These are phyloP conservation scores for Breynia disticha DNA, from an alignment of 441 rosid species.

Conservation along the genomic window DNA sequence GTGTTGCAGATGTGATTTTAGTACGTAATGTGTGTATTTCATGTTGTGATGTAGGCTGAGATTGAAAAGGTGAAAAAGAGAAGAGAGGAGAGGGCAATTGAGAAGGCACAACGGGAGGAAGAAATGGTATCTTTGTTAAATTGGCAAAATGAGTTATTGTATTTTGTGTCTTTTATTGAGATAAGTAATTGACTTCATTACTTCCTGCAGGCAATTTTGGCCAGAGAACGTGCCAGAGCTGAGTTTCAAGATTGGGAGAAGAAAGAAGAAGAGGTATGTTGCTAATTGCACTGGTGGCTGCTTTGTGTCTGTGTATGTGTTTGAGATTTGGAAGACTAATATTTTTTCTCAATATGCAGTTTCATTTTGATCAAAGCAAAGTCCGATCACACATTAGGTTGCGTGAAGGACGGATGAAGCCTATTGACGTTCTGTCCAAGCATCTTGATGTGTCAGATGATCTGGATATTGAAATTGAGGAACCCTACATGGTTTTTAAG, in stretches of 20 bases:
- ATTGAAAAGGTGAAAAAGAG: conserved; percentile 92
- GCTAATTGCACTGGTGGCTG: conserved; percentile 6
- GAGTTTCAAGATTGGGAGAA: conserved; percentile 98
- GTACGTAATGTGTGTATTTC: conserved; percentile 6
- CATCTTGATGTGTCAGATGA: conserved; percentile 78
- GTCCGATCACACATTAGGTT: conserved; percentile 73
- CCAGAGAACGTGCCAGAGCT: conserved; percentile 95
- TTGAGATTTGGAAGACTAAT: conserved; percentile 12
- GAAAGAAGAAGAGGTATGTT: conserved; percentile 82
- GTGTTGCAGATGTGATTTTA: not conserved
- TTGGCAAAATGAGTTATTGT: conserved; percentile 6
- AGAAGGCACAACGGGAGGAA: conserved; percentile 89
- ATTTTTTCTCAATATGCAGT: conserved; percentile 36
- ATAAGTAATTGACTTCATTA: conserved; percentile 3
- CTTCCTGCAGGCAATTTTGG: conserved; percentile 61
- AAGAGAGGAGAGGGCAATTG: conserved; percentile 90
- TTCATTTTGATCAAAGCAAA: conserved; percentile 96
- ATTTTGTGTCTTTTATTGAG: not conserved
- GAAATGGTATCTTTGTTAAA: conserved; percentile 52
- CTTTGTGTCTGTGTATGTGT: conserved; percentile 1
- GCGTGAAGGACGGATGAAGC: conserved; percentile 80
- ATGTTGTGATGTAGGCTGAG: conserved; percentile 50
- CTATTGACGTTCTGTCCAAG: conserved; percentile 77
- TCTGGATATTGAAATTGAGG: conserved; percentile 67
- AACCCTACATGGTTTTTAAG: conserved; percentile 87